Conservation (phyloP, 73 alveolate genomes). For the Tetrahymena borealis region DNA sequence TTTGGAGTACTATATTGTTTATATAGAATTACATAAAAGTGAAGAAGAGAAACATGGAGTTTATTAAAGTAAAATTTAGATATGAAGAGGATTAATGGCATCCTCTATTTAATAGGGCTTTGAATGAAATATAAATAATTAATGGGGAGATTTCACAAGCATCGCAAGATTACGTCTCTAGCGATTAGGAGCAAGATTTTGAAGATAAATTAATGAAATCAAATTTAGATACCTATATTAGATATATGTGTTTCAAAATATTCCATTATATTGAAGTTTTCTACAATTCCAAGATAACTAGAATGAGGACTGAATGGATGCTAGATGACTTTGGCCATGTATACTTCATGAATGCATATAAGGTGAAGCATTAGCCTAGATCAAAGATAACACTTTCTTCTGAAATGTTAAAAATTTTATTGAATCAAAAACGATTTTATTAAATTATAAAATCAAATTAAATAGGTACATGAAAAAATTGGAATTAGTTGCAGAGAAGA, state of each 20-base stretch:
- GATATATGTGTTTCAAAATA: not conserved
- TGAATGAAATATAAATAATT: not conserved
- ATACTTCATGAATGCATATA: not conserved
- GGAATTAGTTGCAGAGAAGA: not conserved
- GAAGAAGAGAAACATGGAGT: not conserved
- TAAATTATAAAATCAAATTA: not conserved
- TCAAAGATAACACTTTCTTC: not conserved
- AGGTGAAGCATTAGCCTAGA: not conserved
- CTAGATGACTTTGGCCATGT: not conserved
- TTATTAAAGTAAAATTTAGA: not conserved
- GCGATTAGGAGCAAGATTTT: not conserved
- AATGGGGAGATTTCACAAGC: not conserved
- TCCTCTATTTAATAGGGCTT: not conserved
- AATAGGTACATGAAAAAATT: not conserved
- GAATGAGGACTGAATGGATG: slow-evolving; percentile 2
- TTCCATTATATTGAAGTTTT: not conserved
- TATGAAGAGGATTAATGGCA: not conserved
- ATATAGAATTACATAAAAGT: not conserved
- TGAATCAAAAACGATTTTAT: not conserved
- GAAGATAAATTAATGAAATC: not conserved
- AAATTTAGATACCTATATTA: not conserved
- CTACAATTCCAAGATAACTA: not conserved
- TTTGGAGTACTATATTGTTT: not conserved
- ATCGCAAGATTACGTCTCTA: not conserved
- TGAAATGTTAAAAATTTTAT: not conserved